Evolutionary conservation across 495 filamentous ascomycete species (phyloP).

Genomic region (Neurospora sp.): DNA sequence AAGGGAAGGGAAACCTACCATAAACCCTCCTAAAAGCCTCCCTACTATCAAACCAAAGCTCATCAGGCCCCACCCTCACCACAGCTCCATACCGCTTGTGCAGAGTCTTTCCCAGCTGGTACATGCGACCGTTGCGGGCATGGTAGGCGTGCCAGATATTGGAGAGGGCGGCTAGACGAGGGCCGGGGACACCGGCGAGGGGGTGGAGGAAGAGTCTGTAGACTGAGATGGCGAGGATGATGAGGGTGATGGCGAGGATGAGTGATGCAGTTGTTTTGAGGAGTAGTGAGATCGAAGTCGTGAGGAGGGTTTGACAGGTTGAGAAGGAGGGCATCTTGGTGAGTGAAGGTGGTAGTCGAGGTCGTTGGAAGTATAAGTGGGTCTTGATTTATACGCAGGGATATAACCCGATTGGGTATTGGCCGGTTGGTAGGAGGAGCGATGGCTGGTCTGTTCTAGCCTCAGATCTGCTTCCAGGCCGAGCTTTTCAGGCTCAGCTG

Average conservation of each 20-base stretch:
- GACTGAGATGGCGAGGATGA: background rate
- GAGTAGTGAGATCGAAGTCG: background rate
- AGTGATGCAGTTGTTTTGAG: background rate
- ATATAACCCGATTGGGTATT: background rate
- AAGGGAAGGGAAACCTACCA: background rate
- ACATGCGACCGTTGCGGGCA: constrained; percentile 20
- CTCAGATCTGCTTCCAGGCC: background rate
- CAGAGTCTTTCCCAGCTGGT: constrained; percentile 23
- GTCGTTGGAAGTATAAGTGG: background rate
- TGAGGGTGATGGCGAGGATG: background rate
- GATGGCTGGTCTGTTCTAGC: background rate
- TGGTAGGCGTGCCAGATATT: constrained; percentile 29
- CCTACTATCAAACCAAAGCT: constrained; percentile 39
- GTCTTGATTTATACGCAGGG: background rate
- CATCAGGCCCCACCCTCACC: constrained; percentile 48
- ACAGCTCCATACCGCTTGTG: constrained; percentile 43
- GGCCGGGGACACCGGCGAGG: constrained; percentile 24
- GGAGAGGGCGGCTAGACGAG: constrained; percentile 26
- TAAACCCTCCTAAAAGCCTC: constrained; percentile 36
- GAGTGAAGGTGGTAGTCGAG: background rate
- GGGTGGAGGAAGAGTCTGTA: constrained; percentile 27
- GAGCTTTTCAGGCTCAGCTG: background rate
- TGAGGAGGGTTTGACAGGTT: background rate
- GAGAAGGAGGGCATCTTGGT: background rate
- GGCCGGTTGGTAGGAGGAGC: background rate